phyloP scores from a whole-genome alignment of 1,284 basidiomycete species.

The Coniophora puteana region DNA sequence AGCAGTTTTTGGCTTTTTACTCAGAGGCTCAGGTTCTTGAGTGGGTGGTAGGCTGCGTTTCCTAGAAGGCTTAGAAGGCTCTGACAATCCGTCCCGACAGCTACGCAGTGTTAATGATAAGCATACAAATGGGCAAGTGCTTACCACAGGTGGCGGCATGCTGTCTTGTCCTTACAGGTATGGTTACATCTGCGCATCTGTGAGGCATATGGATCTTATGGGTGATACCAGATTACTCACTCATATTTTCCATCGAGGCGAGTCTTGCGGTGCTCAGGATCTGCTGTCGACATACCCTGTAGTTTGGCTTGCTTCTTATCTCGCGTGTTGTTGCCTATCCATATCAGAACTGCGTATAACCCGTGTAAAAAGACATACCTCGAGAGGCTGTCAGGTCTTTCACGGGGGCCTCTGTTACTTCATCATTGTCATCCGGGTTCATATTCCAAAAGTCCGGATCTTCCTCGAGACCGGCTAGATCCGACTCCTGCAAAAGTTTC shows the following conservation, averaged over 20 bases:
- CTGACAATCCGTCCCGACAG: slow-evolving; percentile 64
- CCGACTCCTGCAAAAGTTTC: slow-evolving; percentile 45
- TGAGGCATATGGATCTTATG: slow-evolving; percentile 1
- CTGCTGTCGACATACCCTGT: background rate
- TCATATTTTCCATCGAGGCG: slow-evolving; percentile 49
- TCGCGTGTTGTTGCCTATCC: background rate
- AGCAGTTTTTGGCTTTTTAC: slow-evolving; percentile 1
- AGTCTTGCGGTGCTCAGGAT: slow-evolving; percentile 19
- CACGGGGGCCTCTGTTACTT: slow-evolving; percentile 3
- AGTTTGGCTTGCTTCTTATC: slow-evolving; percentile 1
- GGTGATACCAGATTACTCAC: slow-evolving; percentile 32
- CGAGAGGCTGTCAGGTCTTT: slow-evolving; percentile 7
- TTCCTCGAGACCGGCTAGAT: slow-evolving; percentile 61
- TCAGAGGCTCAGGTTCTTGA: slow-evolving; percentile 15
- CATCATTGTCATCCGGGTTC: slow-evolving; percentile 31
- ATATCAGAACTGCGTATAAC: background rate
- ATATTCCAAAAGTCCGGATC: slow-evolving; percentile 65
- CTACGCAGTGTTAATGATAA: slow-evolving; percentile 32
- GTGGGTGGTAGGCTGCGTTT: slow-evolving; percentile 23
- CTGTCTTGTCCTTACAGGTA: slow-evolving; percentile 70
- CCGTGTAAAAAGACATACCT: slow-evolving; percentile 7
- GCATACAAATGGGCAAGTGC: slow-evolving; percentile 11
- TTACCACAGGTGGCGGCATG: slow-evolving; percentile 74
- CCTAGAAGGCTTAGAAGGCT: slow-evolving; percentile 44
- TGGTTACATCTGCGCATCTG: slow-evolving; percentile 64